phyloP scores from a whole-genome alignment of 768 basidiomycete species.

The Strobilomyces dryophilus region DNA sequence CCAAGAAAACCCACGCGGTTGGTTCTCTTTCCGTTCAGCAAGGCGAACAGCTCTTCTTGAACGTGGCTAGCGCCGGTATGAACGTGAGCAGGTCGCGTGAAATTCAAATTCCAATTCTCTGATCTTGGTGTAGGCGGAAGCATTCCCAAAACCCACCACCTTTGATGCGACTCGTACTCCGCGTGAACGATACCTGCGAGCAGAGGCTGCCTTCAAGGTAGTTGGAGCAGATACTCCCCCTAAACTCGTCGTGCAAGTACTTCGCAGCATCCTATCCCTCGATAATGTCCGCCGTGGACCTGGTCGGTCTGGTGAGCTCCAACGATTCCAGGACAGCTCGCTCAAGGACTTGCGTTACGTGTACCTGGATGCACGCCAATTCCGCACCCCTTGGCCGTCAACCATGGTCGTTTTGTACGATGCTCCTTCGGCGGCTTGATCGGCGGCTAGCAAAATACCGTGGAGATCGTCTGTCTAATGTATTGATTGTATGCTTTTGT shows the following conservation, averaged over 20 bases:
- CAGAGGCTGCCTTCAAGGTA: conserved; percentile 46
- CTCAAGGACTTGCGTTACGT: conserved; percentile 47
- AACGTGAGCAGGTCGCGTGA: conserved; percentile 43
- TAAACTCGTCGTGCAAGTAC: conserved; percentile 55
- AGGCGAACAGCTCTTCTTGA: conserved; percentile 56
- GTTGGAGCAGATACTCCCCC: conserved; percentile 52
- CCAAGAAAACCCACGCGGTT: conserved; percentile 42
- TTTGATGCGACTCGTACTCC: conserved; percentile 44
- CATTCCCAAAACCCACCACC: conserved; percentile 45
- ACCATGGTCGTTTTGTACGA: conserved; percentile 52
- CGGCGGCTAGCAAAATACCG: not conserved
- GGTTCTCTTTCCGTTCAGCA: conserved; percentile 41
- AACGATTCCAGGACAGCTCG: conserved; percentile 48
- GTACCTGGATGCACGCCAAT: conserved; percentile 51
- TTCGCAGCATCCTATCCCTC: conserved; percentile 61
- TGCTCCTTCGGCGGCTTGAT: conserved; percentile 17
- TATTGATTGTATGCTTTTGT: conserved; percentile 1
- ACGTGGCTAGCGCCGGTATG: conserved; percentile 51
- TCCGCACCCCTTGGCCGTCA: conserved; percentile 63
- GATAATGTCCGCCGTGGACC: conserved; percentile 62
- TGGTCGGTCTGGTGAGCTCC: conserved; percentile 60
- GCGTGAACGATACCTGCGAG: conserved; percentile 42
- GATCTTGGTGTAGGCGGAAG: conserved; percentile 36
- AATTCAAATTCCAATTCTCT: not conserved
- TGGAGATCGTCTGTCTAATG: not conserved